Conservation (phyloP, 2,329 filamentous ascomycete species). For the Neoascochyta sp. region DNA sequence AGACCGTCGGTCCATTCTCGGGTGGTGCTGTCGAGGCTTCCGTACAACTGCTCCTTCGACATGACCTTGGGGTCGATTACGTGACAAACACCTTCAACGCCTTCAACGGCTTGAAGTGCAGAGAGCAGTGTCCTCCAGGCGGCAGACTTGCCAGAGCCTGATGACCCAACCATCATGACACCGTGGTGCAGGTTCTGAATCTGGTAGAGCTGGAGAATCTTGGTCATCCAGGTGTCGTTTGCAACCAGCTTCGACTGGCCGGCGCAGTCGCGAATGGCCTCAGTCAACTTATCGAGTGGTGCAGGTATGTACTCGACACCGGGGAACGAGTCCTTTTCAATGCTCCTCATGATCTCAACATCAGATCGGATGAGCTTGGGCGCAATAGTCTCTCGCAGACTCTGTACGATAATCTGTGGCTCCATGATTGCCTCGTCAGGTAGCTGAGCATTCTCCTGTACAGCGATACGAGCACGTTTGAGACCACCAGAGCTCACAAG, state of each 20-base stretch:
- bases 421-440: slow-evolving; percentile 73
- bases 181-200: slow-evolving; percentile 97
- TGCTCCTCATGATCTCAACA: slow-evolving; percentile 79
- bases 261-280: slow-evolving; percentile 78
- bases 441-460: slow-evolving; percentile 51
- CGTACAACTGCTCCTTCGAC: slow-evolving; percentile 97
- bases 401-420: slow-evolving; percentile 97
- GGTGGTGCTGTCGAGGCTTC: slow-evolving; percentile 91
- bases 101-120: slow-evolving; percentile 85
- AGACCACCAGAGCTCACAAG: slow-evolving; percentile 95
- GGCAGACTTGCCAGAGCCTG: slow-evolving; percentile 93
- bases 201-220: slow-evolving; percentile 93
- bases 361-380: slow-evolving; percentile 93
- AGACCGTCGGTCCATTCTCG: slow-evolving; percentile 98
- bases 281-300: slow-evolving; percentile 72
- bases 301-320: slow-evolving; percentile 91
- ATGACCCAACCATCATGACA: slow-evolving; percentile 99
- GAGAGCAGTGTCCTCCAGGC: slow-evolving; percentile 92
- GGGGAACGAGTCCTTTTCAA: slow-evolving; percentile 85
- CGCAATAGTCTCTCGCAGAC: slow-evolving; percentile 95
- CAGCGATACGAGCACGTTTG: slow-evolving; percentile 75
- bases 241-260: slow-evolving; percentile 82
- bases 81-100: slow-evolving; percentile 89
- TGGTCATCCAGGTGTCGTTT: slow-evolving; percentile 95
- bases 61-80: slow-evolving; percentile 99